Base-by-base conservation (phyloP, 23 red algal species). In the Gracilaria domingensis region DNA sequence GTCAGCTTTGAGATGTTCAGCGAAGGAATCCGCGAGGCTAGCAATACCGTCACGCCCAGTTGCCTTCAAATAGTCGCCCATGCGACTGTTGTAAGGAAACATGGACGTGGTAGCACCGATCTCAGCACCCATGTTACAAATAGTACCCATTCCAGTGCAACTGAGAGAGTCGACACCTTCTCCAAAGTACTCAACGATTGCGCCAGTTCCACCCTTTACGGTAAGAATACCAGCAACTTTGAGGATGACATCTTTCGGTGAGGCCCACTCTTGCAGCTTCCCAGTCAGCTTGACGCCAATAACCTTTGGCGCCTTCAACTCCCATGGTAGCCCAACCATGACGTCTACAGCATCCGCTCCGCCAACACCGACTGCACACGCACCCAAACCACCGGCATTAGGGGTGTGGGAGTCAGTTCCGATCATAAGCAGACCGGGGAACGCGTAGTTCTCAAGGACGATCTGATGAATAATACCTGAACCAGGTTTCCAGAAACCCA, bases 291-390 rank as follows among this genome's bases (percentile, higher is more conserved):
- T 95, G 85, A 99, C 97, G 21, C 97, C 97, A 78, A 96, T 96
- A 49, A 99, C 91, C 32, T 94, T 95, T 18, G 97, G 97, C 33
- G 97, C 97, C 82, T 99, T 99, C 44, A 99, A 56, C 88, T 99
- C 97, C 97, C 97, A 99, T 28, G 97, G 87, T 23, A 99, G 88
- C 12, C 97, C 97, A 49, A 93, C 97, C 97, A 99, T 99, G 40
- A 99, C 97, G 88, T 99, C 97, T 37, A 99, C 97, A 65, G 97
- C 97, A 91, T 99, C 97, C 23, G 97, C 97, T 51, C 97, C 97
- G 48, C 97, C 97, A 77, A 99, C 97, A 23, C 97, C 97, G 58
- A 99, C 83, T 9, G 97, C 97, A 54, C 91, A 93, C 70, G 93
- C 95, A 42, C 97, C 97, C 62, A 99, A 64, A 21, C 97, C 97